Conservation (phyloP, 495 filamentous ascomycete species). For the Penicillium paxilli region DNA sequence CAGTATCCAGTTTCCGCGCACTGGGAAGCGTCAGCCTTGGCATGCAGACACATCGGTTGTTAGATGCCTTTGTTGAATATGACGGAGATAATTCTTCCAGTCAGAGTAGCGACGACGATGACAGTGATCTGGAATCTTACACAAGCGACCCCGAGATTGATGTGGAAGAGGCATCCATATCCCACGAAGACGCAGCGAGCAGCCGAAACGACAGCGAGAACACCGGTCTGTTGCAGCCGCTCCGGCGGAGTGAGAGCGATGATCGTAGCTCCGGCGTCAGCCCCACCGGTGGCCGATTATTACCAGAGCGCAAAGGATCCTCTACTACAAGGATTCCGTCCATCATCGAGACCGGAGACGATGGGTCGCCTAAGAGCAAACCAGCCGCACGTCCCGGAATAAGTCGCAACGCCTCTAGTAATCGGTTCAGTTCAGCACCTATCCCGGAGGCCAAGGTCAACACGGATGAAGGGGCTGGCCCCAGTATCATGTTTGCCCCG, state of each 20-base stretch:
- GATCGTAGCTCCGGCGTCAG: conserved; percentile 15
- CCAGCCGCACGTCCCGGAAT: conserved; percentile 27
- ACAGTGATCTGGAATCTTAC: conserved; percentile 46
- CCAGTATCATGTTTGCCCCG: conserved; percentile 77
- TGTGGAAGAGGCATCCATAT: conserved; percentile 40
- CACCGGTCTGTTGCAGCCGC: conserved; percentile 6
- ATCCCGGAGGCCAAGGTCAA: conserved; percentile 71
- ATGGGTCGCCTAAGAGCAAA: conserved; percentile 36
- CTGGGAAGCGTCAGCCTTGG: conserved; percentile 65
- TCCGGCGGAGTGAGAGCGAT: conserved; percentile 23
- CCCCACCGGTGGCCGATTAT: conserved; percentile 14
- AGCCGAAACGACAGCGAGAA: conserved; percentile 11
- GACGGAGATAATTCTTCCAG: conserved; percentile 49
- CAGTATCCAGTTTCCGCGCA: conserved; percentile 62
- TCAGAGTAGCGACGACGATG: conserved; percentile 47
- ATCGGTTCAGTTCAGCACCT: conserved; percentile 70
- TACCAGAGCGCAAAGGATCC: neutral
- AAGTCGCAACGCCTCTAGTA: conserved; percentile 39
- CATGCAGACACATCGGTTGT: conserved; percentile 75
- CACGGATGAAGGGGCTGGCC: conserved; percentile 57
- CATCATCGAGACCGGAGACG: conserved; percentile 51
- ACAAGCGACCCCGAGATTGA: conserved; percentile 27
- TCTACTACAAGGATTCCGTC: conserved; percentile 32
- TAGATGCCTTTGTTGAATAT: conserved; percentile 60
- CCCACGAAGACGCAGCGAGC: conserved; percentile 10